Conservation (phyloP, 108 stramenopile species). For the Conticribra weissflogii region DNA sequence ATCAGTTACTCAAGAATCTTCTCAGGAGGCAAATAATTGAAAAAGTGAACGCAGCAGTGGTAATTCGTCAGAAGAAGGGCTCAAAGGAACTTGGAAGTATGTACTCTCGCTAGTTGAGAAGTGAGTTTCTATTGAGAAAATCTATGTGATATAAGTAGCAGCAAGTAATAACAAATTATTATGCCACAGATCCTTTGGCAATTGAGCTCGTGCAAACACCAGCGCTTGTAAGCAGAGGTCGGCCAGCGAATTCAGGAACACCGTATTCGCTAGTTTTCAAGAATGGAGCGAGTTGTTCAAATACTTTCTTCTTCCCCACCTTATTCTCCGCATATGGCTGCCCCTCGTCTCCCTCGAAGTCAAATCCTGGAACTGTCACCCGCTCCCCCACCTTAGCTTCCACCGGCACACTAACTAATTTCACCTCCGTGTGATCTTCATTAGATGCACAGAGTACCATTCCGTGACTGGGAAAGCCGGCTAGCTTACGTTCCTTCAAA, state of each 20-base stretch:
- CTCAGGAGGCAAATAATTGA: no score
- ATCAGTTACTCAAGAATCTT: no score
- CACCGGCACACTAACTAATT: conserved; percentile 91
- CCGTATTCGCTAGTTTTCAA: conserved; percentile 88
- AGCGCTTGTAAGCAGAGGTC: conserved; percentile 87
- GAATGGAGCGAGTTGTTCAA: conserved; percentile 93
- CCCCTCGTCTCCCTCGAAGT: conserved; percentile 81
- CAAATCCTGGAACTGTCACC: conserved; percentile 78
- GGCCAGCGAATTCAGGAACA: conserved; percentile 80
- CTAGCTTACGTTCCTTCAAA: conserved; percentile 94
- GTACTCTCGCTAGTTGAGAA: no score
- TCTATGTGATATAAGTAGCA: no score
- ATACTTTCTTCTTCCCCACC: conserved; percentile 97
- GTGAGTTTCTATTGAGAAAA: no score
- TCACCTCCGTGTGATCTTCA: conserved; percentile 88
- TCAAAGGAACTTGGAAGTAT: no score
- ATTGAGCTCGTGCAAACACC: conserved; percentile 89
- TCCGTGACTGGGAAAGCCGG: conserved; percentile 94
- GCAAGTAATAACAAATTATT: no score
- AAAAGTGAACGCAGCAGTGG: no score
- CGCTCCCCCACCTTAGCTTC: conserved; percentile 94
- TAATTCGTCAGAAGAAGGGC: no score
- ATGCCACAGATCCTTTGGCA: conserved; percentile 70
- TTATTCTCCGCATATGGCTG: conserved; percentile 92
- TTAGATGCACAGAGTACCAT: conserved; percentile 98